Evolutionary conservation across 73 alveolate genomes (phyloP).

Genomic region (Tetrahymena borealis): DNA sequence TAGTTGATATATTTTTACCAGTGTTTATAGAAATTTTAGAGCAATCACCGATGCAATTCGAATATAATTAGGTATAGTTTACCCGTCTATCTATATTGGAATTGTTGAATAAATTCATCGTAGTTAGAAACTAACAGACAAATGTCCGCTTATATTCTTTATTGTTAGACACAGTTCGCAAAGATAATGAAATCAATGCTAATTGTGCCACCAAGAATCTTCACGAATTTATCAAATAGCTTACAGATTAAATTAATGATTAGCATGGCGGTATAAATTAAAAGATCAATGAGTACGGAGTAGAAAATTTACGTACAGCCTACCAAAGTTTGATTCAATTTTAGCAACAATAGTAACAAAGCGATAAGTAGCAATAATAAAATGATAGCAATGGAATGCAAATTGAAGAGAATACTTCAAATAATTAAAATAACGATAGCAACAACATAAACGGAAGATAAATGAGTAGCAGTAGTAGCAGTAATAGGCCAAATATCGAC

Average conservation of each 20-base stretch:
- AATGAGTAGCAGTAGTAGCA: too few species aligned
- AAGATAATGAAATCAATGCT: not conserved
- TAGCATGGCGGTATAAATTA: not conserved
- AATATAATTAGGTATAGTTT: not conserved
- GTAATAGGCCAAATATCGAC: not conserved
- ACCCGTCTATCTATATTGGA: not conserved
- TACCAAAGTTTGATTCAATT: not conserved
- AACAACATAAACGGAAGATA: not conserved
- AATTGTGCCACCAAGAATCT: not conserved
- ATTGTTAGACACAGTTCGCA: not conserved
- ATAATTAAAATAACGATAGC: not conserved
- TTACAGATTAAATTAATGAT: not conserved
- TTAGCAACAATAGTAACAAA: not conserved
- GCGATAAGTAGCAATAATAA: not conserved
- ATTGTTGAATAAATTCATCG: not conserved
- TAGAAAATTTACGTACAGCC: not conserved
- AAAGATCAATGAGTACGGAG: not conserved
- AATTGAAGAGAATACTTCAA: not conserved
- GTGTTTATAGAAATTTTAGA: not conserved
- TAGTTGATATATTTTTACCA: not conserved
- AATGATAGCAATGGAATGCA: not conserved
- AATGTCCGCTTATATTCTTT: not conserved
- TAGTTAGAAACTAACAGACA: not conserved
- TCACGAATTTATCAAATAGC: not conserved
- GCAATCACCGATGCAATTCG: not conserved